Evolutionary conservation across 805 yeast species (phyloP).

Genomic region (Schizosaccharomyces pombe): DNA sequence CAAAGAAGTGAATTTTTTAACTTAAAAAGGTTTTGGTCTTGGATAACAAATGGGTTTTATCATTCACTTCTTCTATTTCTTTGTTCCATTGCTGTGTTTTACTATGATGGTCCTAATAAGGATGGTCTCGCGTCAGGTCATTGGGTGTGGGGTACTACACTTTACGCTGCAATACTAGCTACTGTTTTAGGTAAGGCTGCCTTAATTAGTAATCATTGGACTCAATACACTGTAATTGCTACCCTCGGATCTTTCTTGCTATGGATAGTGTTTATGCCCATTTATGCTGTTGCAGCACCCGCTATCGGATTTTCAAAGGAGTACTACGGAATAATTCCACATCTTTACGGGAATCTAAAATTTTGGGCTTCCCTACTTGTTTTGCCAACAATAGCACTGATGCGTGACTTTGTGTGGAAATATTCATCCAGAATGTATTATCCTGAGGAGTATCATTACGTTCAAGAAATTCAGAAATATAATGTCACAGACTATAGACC

Average conservation of each 20-base stretch:
- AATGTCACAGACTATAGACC: slow-evolving; percentile 86
- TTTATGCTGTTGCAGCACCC: slow-evolving; percentile 72
- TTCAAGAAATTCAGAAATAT: slow-evolving; percentile 88
- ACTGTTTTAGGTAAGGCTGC: slow-evolving; percentile 93
- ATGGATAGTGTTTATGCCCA: slow-evolving; percentile 74
- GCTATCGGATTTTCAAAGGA: slow-evolving; percentile 58
- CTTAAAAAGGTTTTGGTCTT: slow-evolving; percentile 83
- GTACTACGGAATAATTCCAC: slow-evolving; percentile 54
- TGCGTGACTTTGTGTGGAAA: slow-evolving; percentile 84
- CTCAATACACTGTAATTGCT: slow-evolving; percentile 71
- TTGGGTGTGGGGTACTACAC: slow-evolving; percentile 88
- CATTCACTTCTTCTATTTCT: slow-evolving; percentile 73
- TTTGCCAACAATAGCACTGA: slow-evolving; percentile 50
- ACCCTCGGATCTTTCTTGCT: slow-evolving; percentile 79
- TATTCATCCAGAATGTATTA: slow-evolving; percentile 74
- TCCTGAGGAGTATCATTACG: slow-evolving; percentile 84
- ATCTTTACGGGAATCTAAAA: slow-evolving; percentile 49
- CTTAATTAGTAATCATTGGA: slow-evolving; percentile 76
- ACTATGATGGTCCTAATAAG: slow-evolving; percentile 35
- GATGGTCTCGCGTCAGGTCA: slow-evolving; percentile 58
- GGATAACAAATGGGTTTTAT: slow-evolving; percentile 88
- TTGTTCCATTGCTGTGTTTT: slow-evolving; percentile 44
- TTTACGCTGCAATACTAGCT: slow-evolving; percentile 65
- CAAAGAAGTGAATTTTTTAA: slow-evolving; percentile 74
- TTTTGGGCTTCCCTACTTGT: slow-evolving; percentile 71